Evolutionary conservation across 345 rosid genomes (phyloP).

Genomic region (Arabidopsis suecica): DNA sequence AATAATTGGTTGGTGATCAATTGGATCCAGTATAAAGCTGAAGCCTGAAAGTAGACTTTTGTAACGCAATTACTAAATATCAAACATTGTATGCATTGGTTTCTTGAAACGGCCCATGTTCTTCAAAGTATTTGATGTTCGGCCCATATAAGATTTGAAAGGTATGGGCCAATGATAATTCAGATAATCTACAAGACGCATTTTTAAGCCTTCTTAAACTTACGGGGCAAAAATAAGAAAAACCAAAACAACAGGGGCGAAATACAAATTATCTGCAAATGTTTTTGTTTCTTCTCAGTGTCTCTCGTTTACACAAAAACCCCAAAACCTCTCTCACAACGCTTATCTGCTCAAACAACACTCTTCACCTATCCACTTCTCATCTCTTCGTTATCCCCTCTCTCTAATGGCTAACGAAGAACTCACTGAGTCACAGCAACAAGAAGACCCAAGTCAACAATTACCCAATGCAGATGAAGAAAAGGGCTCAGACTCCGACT

Average conservation of each 20-base stretch:
- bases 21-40: not conserved
- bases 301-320: constrained; percentile 7
- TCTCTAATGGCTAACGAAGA: constrained; percentile 52
- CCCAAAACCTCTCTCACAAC: constrained; percentile 33
- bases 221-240: not conserved
- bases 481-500: constrained; percentile 42
- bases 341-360: constrained; percentile 38
- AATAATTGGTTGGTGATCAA: not conserved
- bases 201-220: no score
- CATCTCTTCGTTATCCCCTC: constrained; percentile 8
- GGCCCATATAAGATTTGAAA: not conserved
- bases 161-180: not conserved
- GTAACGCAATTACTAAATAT: not conserved
- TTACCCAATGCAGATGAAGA: constrained; percentile 36
- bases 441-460: not conserved
- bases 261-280: constrained; percentile 16
- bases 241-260: not conserved
- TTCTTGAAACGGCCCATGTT: not conserved
- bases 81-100: no score
- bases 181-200: not conserved
- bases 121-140: not conserved
- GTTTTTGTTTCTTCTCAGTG: not conserved
- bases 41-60: not conserved
- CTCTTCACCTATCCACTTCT: constrained; percentile 32
- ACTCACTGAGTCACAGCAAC: constrained; percentile 41